Evolutionary conservation across 768 basidiomycete genomes (phyloP), one percentile per base, ranked within the genome.

Genomic region (Leucogyrophana mollusca): DNA sequence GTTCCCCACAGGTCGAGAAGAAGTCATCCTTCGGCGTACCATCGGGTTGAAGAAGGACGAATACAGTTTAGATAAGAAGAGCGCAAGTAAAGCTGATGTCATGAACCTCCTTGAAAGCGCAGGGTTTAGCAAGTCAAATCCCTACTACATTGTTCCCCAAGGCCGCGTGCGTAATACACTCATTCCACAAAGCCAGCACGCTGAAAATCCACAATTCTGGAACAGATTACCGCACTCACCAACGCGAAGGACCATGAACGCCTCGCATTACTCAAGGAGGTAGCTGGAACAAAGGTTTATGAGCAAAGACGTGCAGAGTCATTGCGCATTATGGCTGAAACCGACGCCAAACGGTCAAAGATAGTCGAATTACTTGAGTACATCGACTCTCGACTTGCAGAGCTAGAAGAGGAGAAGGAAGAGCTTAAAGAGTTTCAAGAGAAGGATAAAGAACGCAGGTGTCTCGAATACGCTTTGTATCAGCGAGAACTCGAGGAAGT

Each of bases 1-100:
- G 2, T 97, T 99, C 64, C 94, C 94, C 1, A 98, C 94, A 14
- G 86, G 87, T 10, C 82, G 88, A 43, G 85, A 90, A 1, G 91
- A 94, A 51, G 80, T 96, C 35, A 81, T 90, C 23, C 75, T 99
- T 4, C 81, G 96, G 10, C 80, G 96, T 23, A 98, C 96, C 2
- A 97, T 99, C 46, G 96, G 96, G 40, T 64, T 94, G 34, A 98
- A 99, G 77, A 99, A 98, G 70, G 96, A 98, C 60, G 96, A 98
- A 70, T 99, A 98, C 70, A 90, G 89, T 53, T 74, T 98, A 22
- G 95, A 99, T 68, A 87, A 88, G 73, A 98, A 97, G 73, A 92
- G 87, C 51, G 87, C 89, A 0, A 89, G 83, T 65, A 96, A 96
- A 66, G 95, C 94, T 3, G 96, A 99, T 59, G 91, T 99, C 16